Evolutionary conservation across 2,329 filamentous ascomycete species (phyloP).

Genomic region (Dryadomyces sulphureus): DNA sequence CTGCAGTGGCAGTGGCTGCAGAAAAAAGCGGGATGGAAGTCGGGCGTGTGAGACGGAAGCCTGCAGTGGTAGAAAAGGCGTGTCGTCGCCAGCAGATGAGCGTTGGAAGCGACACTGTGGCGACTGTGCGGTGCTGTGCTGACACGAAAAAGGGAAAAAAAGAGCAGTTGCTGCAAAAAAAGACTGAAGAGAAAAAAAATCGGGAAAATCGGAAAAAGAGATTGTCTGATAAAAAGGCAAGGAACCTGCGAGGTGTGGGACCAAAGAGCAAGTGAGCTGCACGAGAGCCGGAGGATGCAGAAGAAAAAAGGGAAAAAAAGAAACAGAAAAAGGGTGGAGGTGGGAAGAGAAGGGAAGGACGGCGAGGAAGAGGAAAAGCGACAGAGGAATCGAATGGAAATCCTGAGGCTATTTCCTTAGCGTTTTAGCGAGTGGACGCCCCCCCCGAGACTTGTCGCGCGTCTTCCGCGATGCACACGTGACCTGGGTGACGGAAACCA

Average conservation of each 20-base stretch:
- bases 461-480: no score
- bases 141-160: constrained; percentile 8
- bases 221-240: neutral
- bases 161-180: constrained; percentile 2
- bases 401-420: constrained; percentile 4
- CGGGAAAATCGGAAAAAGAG: neutral
- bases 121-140: neutral
- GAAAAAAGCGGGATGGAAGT: neutral
- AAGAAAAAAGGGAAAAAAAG: neutral
- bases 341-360: neutral
- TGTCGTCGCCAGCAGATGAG: no score
- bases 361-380: neutral
- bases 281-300: neutral
- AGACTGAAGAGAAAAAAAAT: neutral
- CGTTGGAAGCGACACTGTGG: neutral
- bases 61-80: no score
- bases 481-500: no score
- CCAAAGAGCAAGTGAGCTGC: neutral
- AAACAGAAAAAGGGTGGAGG: neutral
- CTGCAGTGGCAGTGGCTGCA: no score
- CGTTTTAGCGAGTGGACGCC: neutral
- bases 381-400: constrained; percentile 1
- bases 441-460: neutral
- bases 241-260: neutral
- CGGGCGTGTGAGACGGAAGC: neutral